Base-by-base conservation (phyloP, 2,329 filamentous ascomycete species). In the Colletotrichum agaves region DNA sequence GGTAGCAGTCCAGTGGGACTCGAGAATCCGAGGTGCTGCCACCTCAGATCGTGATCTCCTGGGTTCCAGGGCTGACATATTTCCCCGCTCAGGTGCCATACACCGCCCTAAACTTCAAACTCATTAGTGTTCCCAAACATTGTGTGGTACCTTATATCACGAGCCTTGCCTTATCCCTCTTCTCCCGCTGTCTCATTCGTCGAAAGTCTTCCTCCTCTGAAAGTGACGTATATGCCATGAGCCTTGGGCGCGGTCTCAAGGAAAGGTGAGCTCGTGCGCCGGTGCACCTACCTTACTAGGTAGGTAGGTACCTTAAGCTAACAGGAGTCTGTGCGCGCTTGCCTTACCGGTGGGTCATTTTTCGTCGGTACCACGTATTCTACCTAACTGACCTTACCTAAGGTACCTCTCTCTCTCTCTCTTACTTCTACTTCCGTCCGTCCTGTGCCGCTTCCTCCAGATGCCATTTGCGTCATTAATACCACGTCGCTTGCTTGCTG, bases 391-490 rank as follows among this genome's bases (percentile, higher is more conserved):
- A 31, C 47, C 31, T 17, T 17, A 41, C 41, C 23, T n/a, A 43
- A 44, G 27, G 27, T 27, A 27, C 41, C 55, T 44, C 37, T 13
- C 15, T 23, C 31, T 50, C 13, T 13, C 56, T 39, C 43, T 35
- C 17, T 11, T 6, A 2, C 33, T n/a, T n/a, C n/a, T n/a, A n/a
- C n/a, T n/a, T n/a, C n/a, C 31, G 33, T 15, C 15, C 12, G 10
- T 10, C 21, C 12, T 35, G n/a, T 10, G 47, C 46, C 46, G 23
- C 33, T 61, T 52, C 46, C 58, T 52, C 33, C 46, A 43, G 56
- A 27, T 49, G 27, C 19, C 43, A 13, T 43, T 61, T 61, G 58
- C 58, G 58, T 61, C 58, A 61, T 61, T 21, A 35, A n/a, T 46
- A 52, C 27, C 15, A n/a, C 46, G 7, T 33, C 37, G 33, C 23